Conservation (phyloP, 306 rosid genomes). For the Astragalus glycyphyllos region DNA sequence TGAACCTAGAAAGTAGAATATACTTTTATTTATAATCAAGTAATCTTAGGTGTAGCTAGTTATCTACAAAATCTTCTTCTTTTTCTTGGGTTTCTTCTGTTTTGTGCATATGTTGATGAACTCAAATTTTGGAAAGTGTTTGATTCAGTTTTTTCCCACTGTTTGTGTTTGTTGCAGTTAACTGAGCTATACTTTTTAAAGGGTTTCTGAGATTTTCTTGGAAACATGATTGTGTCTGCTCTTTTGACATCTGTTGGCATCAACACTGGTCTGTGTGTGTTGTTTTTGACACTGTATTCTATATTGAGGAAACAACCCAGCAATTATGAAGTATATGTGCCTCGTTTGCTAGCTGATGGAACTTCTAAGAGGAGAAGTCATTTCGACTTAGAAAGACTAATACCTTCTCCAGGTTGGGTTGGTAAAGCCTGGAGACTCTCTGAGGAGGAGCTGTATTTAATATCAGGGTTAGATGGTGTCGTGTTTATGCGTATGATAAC, state of each 20-base stretch:
- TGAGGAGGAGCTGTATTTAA: conserved; percentile 74
- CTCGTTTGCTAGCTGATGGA: conserved; percentile 75
- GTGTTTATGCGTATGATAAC: conserved; percentile 81
- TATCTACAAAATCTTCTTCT: neutral
- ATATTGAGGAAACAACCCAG: conserved; percentile 78
- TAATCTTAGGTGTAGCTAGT: neutral
- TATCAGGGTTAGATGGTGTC: conserved; percentile 81
- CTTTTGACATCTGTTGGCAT: conserved; percentile 85
- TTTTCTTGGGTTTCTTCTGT: neutral
- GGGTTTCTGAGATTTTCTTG: conserved; percentile 32
- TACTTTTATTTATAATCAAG: neutral
- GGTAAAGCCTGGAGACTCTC: conserved; percentile 77
- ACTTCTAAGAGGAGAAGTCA: conserved; percentile 50
- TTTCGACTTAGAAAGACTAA: conserved; percentile 77
- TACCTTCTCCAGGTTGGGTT: conserved; percentile 87
- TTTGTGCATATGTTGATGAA: too few species aligned
- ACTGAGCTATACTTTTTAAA: conserved; percentile 3
- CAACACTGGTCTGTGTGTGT: conserved; percentile 75
- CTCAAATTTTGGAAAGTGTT: too few species aligned
- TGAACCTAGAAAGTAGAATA: neutral
- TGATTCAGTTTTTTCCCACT: neutral
- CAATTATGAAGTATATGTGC: conserved; percentile 73
- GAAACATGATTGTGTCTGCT: conserved; percentile 81
- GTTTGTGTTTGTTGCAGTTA: conserved; percentile 44
- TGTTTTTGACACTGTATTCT: conserved; percentile 80